Evolutionary conservation across 2,329 filamentous ascomycete genomes (phyloP), one percentile per base, ranked within the genome.

Genomic region (Celoporthe dispersa): DNA sequence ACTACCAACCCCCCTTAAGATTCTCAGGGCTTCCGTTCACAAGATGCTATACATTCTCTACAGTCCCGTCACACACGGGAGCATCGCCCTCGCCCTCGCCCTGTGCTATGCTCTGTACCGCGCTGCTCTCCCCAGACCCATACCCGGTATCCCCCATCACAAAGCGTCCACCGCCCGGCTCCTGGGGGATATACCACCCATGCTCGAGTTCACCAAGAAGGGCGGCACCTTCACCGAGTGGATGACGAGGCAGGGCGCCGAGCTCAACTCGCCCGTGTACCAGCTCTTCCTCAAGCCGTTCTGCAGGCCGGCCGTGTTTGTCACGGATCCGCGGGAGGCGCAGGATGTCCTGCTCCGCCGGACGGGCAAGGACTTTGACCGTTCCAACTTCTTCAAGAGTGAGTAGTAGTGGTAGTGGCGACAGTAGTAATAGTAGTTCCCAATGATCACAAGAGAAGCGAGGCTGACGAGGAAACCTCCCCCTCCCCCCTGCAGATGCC

Each of bases 401-500:
- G 39, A 25, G 25, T 14, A n/a, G 37, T 39, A 12, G 12, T 28
- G 4, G 6, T 28, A 6, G 1, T 31, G 60, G 31, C 31, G 5
- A n/a, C n/a, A n/a, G 35, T 63, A 6, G 3, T 25, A 8, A 12
- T 62, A 7, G 41, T 1, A 7, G 7, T 19, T 48, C 19, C 19
- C 9, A 2, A n/a, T n/a, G 6, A 48, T 7, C 19, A 60, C 5
- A 37, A 60, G 3, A 33, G 16, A 35, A 35, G 28, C 1, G 28
- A 37, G 31, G 25, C 59, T 37, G 33, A 61, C 33, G 8, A 25
- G 8, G 3, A 31, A 1, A 39, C 35, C 3, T 22, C 9, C 6
- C 6, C 31, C 8, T 71, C 79, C 77, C 61, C 74, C 75, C 9
- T 78, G 12, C 48, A 63, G 68, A 70, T 60, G 51, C 41, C 16